Evolutionary conservation across 345 rosid genomes (phyloP).

Genomic region (Ricinus communis): DNA sequence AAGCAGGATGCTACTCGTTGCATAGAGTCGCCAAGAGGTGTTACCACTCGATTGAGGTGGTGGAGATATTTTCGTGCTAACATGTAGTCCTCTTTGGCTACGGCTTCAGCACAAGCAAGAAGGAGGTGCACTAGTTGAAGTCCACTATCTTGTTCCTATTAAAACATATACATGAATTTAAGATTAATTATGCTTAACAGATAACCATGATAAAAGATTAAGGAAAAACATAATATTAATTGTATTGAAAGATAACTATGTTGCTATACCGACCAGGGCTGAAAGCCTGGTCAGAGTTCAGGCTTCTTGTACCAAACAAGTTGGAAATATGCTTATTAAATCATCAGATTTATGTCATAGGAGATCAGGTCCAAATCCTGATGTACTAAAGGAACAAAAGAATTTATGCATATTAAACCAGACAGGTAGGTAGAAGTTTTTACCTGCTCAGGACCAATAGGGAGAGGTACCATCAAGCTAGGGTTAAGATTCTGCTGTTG

Average conservation of each 20-base stretch:
- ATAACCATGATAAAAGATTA: not conserved
- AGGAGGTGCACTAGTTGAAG: conserved; percentile 66
- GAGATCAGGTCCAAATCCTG: no score
- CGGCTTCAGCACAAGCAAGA: conserved; percentile 67
- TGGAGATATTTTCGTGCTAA: conserved; percentile 54
- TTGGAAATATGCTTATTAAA: no score
- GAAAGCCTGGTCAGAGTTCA: no score
- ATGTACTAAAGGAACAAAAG: no score
- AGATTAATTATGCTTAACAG: no score
- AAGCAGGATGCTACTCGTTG: conserved; percentile 67
- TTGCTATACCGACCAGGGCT: no score
- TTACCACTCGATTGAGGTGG: conserved; percentile 56
- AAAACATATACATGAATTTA: not conserved
- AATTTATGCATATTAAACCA: no score
- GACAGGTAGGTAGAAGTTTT: not conserved
- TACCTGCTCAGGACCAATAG: conserved; percentile 52
- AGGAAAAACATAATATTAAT: not conserved
- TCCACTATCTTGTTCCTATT: conserved; percentile 67
- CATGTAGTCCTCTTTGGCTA: conserved; percentile 66
- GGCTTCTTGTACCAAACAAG: no score
- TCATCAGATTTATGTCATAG: no score
- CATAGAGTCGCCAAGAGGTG: conserved; percentile 67
- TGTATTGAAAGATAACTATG: not conserved
- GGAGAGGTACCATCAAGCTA: conserved; percentile 43
- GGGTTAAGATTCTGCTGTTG: conserved; percentile 39